Evolutionary conservation across 176 grass and related monocot species (phyloP).

Genomic region (Pontederia paniculata): DNA sequence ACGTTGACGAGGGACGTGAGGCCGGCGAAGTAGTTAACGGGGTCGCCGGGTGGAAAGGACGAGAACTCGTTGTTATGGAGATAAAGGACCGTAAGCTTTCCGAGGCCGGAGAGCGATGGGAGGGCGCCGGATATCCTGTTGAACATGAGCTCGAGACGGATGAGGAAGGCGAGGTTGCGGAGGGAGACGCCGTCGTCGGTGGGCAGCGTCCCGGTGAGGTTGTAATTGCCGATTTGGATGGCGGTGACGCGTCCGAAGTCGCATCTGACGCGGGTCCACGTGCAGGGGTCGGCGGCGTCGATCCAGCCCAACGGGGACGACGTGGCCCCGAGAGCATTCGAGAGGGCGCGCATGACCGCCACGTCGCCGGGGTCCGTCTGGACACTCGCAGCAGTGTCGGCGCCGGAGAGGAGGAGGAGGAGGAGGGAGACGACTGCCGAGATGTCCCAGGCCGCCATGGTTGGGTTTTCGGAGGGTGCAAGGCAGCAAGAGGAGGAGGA

Average conservation of each 20-base stretch:
- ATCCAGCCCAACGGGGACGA: conserved; percentile 19
- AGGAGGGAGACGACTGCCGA: not conserved
- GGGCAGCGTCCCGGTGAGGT: conserved; percentile 1
- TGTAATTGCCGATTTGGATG: conserved; percentile 11
- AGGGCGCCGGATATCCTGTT: conserved; percentile 9
- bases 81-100: conserved; percentile 1
- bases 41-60: conserved; percentile 20
- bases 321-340: conserved; percentile 8
- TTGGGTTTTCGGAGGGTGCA: too few species aligned
- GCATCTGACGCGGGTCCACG: conserved; percentile 23
- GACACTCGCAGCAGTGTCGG: not conserved
- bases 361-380: conserved; percentile 14
- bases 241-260: conserved; percentile 5
- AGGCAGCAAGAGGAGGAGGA: too few species aligned
- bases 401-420: not conserved
- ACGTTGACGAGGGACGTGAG: conserved; percentile 17
- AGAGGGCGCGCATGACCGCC: conserved; percentile 24
- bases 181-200: not conserved
- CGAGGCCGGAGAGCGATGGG: conserved; percentile 12
- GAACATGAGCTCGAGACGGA: conserved; percentile 9
- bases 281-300: conserved; percentile 23
- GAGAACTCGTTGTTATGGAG: conserved; percentile 25
- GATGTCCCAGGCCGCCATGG: too few species aligned
- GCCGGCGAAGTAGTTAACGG: conserved; percentile 21
- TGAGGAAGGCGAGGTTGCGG: conserved; percentile 11